These are phyloP conservation scores for Plectosphaerella sp. DNA, from an alignment of 2,329 filamentous ascomycete species.

Conservation along the genomic window DNA sequence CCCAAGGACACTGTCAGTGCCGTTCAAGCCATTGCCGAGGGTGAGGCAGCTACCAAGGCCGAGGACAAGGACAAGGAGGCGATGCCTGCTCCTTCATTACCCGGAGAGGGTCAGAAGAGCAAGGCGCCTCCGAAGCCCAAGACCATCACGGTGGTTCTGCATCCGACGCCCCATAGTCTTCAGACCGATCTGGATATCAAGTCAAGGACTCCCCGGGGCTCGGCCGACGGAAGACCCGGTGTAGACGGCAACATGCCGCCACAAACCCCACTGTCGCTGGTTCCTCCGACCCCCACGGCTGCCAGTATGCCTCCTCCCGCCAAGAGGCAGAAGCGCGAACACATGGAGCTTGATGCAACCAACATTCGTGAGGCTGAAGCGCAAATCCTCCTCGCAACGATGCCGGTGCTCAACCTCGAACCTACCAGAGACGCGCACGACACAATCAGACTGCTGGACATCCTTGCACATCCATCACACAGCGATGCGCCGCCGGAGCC, in stretches of 20 bases:
- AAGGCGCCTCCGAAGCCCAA: slow-evolving; percentile 53
- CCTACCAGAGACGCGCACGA: slow-evolving; percentile 67
- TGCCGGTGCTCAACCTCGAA: slow-evolving; percentile 71
- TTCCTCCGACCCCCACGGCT: slow-evolving; percentile 59
- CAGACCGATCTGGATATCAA: slow-evolving; percentile 74
- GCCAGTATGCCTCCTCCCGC: slow-evolving; percentile 54
- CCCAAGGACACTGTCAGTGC: slow-evolving; percentile 39
- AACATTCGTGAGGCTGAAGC: slow-evolving; percentile 74
- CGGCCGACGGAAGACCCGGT: slow-evolving; percentile 26
- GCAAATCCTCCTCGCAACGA: slow-evolving; percentile 68
- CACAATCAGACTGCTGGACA: slow-evolving; percentile 66
- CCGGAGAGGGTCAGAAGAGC: slow-evolving; percentile 37
- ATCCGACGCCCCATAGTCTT: slow-evolving; percentile 73
- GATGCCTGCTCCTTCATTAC: slow-evolving; percentile 47
- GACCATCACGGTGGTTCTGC: slow-evolving; percentile 75
- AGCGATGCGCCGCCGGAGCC: slow-evolving; percentile 72
- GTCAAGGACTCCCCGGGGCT: slow-evolving; percentile 61
- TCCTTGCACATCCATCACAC: slow-evolving; percentile 73
- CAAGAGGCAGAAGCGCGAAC: slow-evolving; percentile 66
- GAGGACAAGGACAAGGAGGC: slow-evolving; percentile 54
- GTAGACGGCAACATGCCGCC: slow-evolving; percentile 51
- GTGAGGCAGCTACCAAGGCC: slow-evolving; percentile 32
- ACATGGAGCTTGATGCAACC: slow-evolving; percentile 70
- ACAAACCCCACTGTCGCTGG: slow-evolving; percentile 58
- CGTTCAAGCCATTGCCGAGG: slow-evolving; percentile 16